Evolutionary conservation across 805 yeast species (phyloP).

Genomic region (Jamesozyma rosinii): DNA sequence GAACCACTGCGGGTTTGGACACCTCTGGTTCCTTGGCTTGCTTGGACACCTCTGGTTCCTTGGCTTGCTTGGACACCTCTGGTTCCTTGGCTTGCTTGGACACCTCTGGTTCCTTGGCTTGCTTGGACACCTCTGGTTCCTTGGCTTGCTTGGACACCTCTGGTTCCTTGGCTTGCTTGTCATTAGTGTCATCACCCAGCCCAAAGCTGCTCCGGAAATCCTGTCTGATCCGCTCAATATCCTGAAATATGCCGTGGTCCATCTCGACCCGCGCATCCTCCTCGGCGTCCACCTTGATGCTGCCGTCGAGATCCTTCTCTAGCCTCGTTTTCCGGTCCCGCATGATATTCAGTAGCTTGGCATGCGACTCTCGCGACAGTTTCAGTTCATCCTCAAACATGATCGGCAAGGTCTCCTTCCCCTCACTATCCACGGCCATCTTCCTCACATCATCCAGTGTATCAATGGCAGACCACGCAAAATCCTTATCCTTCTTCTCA

Average conservation of each 20-base stretch:
- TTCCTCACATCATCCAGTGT: constrained; percentile 69
- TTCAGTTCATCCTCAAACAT: constrained; percentile 31
- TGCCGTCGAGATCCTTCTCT: constrained; percentile 6
- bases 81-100: background rate
- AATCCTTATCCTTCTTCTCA: constrained; percentile 44
- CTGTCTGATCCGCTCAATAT: background rate
- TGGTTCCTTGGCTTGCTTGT: too few relatives aligned
- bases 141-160: background rate
- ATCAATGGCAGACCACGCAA: constrained; percentile 80
- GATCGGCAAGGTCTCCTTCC: constrained; percentile 37
- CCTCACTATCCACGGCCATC: constrained; percentile 43
- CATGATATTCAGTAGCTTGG: constrained; percentile 33
- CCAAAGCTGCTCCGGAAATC: background rate
- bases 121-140: background rate
- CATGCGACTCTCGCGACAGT: constrained; percentile 50
- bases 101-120: too few relatives aligned
- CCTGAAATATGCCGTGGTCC: background rate
- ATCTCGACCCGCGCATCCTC: background rate
- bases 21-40: background rate
- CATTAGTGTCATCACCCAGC: too few relatives aligned
- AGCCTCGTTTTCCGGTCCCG: constrained; percentile 22
- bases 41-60: background rate
- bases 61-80: background rate
- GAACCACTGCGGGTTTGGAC: background rate
- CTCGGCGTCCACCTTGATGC: background rate